phyloP scores from a whole-genome alignment of 306 rosid genomes.

The Sophora flavescens region DNA sequence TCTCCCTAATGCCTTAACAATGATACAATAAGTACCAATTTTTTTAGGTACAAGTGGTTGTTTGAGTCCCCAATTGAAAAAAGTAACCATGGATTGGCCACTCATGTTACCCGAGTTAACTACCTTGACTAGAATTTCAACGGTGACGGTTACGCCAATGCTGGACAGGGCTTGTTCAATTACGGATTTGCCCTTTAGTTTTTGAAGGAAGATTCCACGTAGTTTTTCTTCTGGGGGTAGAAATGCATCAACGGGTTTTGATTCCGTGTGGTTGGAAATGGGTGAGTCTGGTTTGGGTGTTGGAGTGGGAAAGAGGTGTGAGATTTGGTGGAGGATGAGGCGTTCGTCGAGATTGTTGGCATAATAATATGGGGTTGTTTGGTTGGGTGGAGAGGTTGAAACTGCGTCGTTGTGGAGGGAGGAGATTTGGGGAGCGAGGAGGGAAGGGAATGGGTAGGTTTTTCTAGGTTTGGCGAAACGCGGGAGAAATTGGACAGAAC shows the following conservation, averaged over 20 bases:
- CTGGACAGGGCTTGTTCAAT: constrained; percentile 66
- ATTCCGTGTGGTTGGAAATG: neutral
- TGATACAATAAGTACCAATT: constrained; percentile 52
- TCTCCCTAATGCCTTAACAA: constrained; percentile 83
- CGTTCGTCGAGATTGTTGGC: constrained; percentile 49
- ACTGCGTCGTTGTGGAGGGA: constrained; percentile 48
- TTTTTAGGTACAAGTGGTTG: constrained; percentile 60
- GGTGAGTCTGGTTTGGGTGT: neutral
- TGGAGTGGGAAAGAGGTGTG: constrained; percentile 54
- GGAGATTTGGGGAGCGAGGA: constrained; percentile 38
- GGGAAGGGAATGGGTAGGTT: constrained; percentile 34
- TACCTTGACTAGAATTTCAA: constrained; percentile 59
- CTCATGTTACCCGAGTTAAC: constrained; percentile 70
- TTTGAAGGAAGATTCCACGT: constrained; percentile 85
- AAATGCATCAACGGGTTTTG: constrained; percentile 64
- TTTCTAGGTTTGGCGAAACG: constrained; percentile 21
- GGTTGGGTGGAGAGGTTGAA: neutral
- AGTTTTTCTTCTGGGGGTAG: constrained; percentile 74
- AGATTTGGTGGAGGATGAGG: constrained; percentile 62
- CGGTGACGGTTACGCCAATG: constrained; percentile 57
- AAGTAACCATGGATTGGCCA: constrained; percentile 73
- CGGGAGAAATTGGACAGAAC: neutral
- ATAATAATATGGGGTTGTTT: neutral
- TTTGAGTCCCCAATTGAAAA: constrained; percentile 82
- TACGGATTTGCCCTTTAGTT: constrained; percentile 69